These are phyloP conservation scores for Sugiyamaella neomexicana DNA, from an alignment of 1,139 yeast species.

Conservation along the genomic window DNA sequence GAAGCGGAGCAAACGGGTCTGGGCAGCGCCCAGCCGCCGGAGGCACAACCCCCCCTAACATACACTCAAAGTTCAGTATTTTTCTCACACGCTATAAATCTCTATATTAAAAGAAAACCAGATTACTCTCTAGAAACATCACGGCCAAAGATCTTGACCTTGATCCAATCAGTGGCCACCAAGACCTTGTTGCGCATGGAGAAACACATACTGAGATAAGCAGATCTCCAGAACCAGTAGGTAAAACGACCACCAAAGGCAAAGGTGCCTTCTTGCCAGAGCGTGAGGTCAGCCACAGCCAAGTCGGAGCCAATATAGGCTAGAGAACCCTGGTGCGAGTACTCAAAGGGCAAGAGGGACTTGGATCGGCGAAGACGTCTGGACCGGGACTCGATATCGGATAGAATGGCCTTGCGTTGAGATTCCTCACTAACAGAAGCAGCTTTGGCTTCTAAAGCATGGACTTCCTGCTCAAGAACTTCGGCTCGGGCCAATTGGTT, in stretches of 20 bases:
- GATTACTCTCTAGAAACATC: slow-evolving; percentile 52
- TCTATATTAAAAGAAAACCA: not conserved
- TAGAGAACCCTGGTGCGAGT: slow-evolving; percentile 62
- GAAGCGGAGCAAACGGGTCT: not conserved
- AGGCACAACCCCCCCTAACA: not conserved
- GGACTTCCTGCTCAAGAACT: slow-evolving; percentile 50
- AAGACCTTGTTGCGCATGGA: slow-evolving; percentile 83
- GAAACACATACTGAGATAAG: slow-evolving; percentile 89
- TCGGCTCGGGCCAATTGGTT: slow-evolving; percentile 69
- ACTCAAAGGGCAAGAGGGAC: slow-evolving; percentile 73
- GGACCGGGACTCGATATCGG: slow-evolving; percentile 42
- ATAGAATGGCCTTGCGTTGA: slow-evolving; percentile 38
- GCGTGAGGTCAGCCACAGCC: slow-evolving; percentile 87
- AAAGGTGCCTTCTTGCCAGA: slow-evolving; percentile 81
- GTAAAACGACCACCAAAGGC: slow-evolving; percentile 85
- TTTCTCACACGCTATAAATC: not conserved
- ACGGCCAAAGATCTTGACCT: slow-evolving; percentile 85
- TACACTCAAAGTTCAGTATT: not conserved
- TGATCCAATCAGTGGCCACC: slow-evolving; percentile 84
- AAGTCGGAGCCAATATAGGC: slow-evolving; percentile 81
- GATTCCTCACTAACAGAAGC: slow-evolving; percentile 37
- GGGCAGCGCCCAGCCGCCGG: not conserved
- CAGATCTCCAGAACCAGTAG: slow-evolving; percentile 91
- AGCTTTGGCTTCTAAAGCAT: slow-evolving; percentile 44
- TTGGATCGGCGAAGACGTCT: slow-evolving; percentile 53